Base-by-base conservation (phyloP, 2,329 filamentous ascomycete genomes). In the Pestalotiopsis sp. region DNA sequence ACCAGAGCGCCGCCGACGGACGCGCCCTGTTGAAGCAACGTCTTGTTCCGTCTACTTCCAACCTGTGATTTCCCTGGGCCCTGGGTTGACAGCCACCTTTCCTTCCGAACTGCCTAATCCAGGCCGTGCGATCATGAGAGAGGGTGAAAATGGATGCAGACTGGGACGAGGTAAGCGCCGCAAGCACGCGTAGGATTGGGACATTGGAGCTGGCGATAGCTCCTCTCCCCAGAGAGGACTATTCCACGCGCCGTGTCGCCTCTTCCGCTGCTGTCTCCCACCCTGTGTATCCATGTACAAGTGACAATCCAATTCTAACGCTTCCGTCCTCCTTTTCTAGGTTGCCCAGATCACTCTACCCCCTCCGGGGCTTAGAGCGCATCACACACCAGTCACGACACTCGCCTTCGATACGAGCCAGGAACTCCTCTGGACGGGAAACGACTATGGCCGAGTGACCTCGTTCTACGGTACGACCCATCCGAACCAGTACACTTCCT, bases 401-500 rank as follows among this genome's bases (percentile, higher is more conserved):
- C 88, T 98, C 80, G 92, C 92, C 62, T 99, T 99, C 81, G 96
- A 99, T 80, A 92, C 92, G 68, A 86, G 87, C 52, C 92, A 97
- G 79, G 96, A 99, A 80, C 87, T 99, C 45, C 82, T 99, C 66
- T 99, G 97, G 96, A 90, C 91, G 3, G 97, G 95, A 61, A 97
- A 96, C 80, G 93, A 96, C 83, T 93, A 91, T 85, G 96, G 96
- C 71, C 91, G 94, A 72, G 90, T 98, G 62, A 92, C 90, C 59
- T 97, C 95, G 12, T 98, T 97, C 81, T 93, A 93, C 80, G 92
- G 94, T 66, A 89, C 90, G 66, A 93, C 97, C 70, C 25, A 38
- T 36, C 86, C 98, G 62, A 92, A 95, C 76, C 88, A 90, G 77
- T 98, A 99, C 80, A 97, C 95, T 4, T 97, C 95, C 49, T 95